Evolutionary conservation across 1,284 basidiomycete species (phyloP), one percentile per base, ranked within the genome.

Genomic region (Sparassis latifolia): DNA sequence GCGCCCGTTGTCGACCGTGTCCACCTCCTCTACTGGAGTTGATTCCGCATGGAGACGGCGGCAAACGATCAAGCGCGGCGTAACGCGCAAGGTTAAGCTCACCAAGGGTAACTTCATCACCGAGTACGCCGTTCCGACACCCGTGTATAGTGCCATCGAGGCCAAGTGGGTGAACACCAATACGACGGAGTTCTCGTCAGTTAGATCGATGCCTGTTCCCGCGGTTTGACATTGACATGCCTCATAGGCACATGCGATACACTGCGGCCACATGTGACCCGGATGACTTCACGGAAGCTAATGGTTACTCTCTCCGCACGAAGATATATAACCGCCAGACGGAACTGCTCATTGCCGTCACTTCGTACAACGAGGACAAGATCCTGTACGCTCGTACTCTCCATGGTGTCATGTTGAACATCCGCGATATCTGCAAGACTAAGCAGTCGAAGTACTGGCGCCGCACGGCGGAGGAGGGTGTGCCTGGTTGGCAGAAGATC

Each of bases 371-470:
- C 55, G 89, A 91, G 71, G 94, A 98, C 77, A 96, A 97, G 73
- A 88, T 86, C 3, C 79, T 97, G 9, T 95, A 96, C 62, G 86
- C 92, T 27, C 86, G 93, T 55, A 97, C 93, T 1, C 73, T 97
- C 44, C 93, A 97, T 63, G 91, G 92, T 56, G 89, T 98, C 64
- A 97, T 98, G 94, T 71, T 95, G 59, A 99, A 99, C 70, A 96
- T 99, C 57, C 89, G 95, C 59, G 95, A 98, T 63, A 98, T 98
- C 58, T 97, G 93, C 81, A 95, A 92, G 73, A 94, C 92, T 45
- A 96, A 95, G 67, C 84, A 87, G 62, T 95, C 92, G 55, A 96
- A 96, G 67, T 98, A 92, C 73, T 97, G 86, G 94, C 79, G 87
- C 44, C 77, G 81, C 48, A 79, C 77, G 51, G 82, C 89, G 1